Base-by-base conservation (phyloP, 345 rosid genomes). In the Eucalyptus grandis region DNA sequence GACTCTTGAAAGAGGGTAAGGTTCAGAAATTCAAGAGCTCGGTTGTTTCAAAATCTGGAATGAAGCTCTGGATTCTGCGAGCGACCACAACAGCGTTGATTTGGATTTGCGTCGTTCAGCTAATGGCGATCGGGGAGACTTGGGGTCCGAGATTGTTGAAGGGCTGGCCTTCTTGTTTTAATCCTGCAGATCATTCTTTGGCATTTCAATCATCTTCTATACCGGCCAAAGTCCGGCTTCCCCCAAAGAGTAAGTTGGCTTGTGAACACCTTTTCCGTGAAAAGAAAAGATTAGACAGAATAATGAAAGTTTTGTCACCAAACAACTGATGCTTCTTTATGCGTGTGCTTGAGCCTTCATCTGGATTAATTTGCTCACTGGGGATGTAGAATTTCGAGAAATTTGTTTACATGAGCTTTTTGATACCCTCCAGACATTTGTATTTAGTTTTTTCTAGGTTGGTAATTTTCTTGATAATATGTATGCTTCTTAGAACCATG, bases 101-200 rank as follows among this genome's bases (percentile, higher is more conserved):
- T 21, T 96, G 99, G 99, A 95, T 95, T 72, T 96, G 96, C 72
- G 92, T 96, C 54, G 94, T 95, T 91, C 99, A 97, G 89, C 90
- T 97, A 91, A 90, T 94, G 95, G 94, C 99, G 30, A 17, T 95
- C 49, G 97, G 98, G 22, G 99, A 95, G 89, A 90, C 96, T 90
- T 96, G 98, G 98, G 96, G 98, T n/a, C 98, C 99, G 6, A 93
- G 94, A 88, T 87, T 97, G 90, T 92, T 96, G 90, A 96, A 94
- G 90, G 94, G 95, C 14, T 97, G 98, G 98, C 98, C 99, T 92
- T 95, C 98, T 92, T 96, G 99, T 92, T 96, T 96, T 93, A 91
- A 44, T 82, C 93, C 93, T 34, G 90, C 94, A 80, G 95, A 91
- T 77, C 49, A 87, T 54, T 88, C 96, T 89, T n/a, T 91, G 11